Evolutionary conservation across 2,329 filamentous ascomycete species (phyloP).

Genomic region (Fusarium duplospermum): DNA sequence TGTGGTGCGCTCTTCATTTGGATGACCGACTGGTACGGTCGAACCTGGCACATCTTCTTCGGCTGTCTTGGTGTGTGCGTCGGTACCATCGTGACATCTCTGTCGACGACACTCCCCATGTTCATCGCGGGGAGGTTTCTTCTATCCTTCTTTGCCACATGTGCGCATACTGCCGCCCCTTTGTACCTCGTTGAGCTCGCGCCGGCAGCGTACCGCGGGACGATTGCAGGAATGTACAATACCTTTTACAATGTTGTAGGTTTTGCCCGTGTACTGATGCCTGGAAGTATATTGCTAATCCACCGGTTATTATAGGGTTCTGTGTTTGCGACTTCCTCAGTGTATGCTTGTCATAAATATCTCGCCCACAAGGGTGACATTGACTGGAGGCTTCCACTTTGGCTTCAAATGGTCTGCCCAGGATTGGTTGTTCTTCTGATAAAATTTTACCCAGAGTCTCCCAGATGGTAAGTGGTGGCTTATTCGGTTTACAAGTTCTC

Average conservation of each 20-base stretch:
- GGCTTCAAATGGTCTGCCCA: slow-evolving; percentile 31
- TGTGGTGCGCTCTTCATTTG: slow-evolving; percentile 56
- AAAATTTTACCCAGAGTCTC: slow-evolving; percentile 69
- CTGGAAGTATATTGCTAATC: not conserved
- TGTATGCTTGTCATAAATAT: slow-evolving; percentile 27
- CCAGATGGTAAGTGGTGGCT: slow-evolving; percentile 58
- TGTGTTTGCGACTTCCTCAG: slow-evolving; percentile 21
- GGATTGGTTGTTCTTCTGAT: slow-evolving; percentile 36
- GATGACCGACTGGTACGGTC: slow-evolving; percentile 58
- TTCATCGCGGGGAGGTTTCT: slow-evolving; percentile 66
- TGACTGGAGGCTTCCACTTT: slow-evolving; percentile 32
- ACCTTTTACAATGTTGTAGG: slow-evolving; percentile 53
- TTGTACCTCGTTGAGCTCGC: slow-evolving; percentile 71
- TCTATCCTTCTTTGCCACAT: slow-evolving; percentile 65
- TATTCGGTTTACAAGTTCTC: not conserved
- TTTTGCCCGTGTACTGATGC: not conserved
- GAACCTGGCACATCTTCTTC: slow-evolving; percentile 57
- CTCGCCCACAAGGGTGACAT: slow-evolving; percentile 17
- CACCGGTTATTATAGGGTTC: slow-evolving; percentile 39
- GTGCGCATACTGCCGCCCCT: slow-evolving; percentile 67
- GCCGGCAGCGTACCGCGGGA: slow-evolving; percentile 68
- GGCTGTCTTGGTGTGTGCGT: slow-evolving; percentile 62
- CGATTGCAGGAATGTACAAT: slow-evolving; percentile 65
- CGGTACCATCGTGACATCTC: slow-evolving; percentile 62
- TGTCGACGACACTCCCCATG: slow-evolving; percentile 54